phyloP scores from a whole-genome alignment of 768 basidiomycete genomes.

The Pleurotus cornucopiae region DNA sequence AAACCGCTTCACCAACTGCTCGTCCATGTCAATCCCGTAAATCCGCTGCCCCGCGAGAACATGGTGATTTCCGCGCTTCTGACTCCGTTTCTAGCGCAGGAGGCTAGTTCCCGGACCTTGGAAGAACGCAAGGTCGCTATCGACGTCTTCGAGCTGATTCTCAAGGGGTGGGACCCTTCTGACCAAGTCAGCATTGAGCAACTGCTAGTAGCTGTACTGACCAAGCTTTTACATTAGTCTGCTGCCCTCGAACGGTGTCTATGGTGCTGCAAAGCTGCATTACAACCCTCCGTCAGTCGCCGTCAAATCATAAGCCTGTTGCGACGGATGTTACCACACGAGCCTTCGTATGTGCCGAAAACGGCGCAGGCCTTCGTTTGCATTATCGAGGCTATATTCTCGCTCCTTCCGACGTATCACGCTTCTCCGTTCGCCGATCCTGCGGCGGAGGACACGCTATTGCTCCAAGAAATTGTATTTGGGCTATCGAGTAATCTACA shows the following conservation, averaged over 20 bases:
- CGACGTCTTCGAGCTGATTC: conserved; percentile 57
- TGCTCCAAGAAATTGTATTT: conserved; percentile 38
- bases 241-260: conserved; percentile 54
- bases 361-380: conserved; percentile 46
- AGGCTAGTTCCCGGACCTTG: conserved; percentile 30
- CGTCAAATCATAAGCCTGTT: conserved; percentile 40
- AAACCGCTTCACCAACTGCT: conserved; percentile 42
- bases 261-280: conserved; percentile 70
- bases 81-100: conserved; percentile 45
- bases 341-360: conserved; percentile 35
- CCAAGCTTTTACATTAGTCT: conserved; percentile 20
- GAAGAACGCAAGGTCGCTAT: conserved; percentile 53
- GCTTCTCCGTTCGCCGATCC: conserved; percentile 15
- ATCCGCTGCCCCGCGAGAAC: conserved; percentile 49
- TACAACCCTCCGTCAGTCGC: conserved; percentile 39
- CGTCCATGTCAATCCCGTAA: conserved; percentile 29
- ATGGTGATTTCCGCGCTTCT: conserved; percentile 58
- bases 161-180: conserved; percentile 51
- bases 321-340: conserved; percentile 39
- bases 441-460: conserved; percentile 26
- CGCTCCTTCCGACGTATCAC: conserved; percentile 40
- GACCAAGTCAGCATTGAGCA: conserved; percentile 43
- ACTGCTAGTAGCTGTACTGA: background rate
- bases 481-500: conserved; percentile 43
- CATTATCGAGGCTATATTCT: conserved; percentile 47